Percentiles rank a stretch among this genome's conserved stretches.
phyloP scores from a whole-genome alignment of 139 green algal species.

The Chlamydomonas asymmetrica region DNA sequence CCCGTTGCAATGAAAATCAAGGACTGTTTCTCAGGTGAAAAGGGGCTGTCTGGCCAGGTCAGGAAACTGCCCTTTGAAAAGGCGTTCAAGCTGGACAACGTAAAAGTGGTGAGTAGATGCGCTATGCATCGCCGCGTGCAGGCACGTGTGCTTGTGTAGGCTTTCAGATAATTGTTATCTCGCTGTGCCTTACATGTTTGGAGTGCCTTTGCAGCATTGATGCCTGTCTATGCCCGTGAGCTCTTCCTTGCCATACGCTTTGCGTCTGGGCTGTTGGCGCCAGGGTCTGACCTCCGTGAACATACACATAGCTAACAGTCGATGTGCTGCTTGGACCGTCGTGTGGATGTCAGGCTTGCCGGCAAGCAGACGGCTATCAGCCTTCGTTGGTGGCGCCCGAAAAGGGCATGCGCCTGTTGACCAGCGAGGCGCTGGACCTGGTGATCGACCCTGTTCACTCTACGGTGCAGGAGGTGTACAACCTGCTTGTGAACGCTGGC shows the following conservation, averaged over 20 bases:
- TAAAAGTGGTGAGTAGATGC: constrained; percentile 65
- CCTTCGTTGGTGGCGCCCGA: constrained; percentile 86
- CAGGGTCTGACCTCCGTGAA: too few species aligned
- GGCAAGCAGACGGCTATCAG: constrained; percentile 86
- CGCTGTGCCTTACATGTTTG: too few species aligned
- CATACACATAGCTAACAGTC: too few species aligned
- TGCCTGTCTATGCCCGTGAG: too few species aligned
- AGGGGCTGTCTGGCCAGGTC: constrained; percentile 61
- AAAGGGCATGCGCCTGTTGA: constrained; percentile 77
- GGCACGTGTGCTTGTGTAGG: too few species aligned
- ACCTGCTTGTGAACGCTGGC: constrained; percentile 60
- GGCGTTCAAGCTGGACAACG: constrained; percentile 75
- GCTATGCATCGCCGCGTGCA: neutral
- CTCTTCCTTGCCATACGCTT: too few species aligned
- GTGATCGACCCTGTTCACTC: constrained; percentile 57
- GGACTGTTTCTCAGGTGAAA: constrained; percentile 64
- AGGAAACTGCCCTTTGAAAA: constrained; percentile 77
- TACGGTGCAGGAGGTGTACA: constrained; percentile 70
- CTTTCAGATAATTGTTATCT: too few species aligned
- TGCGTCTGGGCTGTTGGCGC: too few species aligned
- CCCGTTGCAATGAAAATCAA: constrained; percentile 75
- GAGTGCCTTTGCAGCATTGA: too few species aligned
- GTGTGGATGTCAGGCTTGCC: constrained; percentile 63
- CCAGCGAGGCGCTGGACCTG: constrained; percentile 65
- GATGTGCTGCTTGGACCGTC: neutral